A percentile compares a stretch with the other conserved stretches of the same genome.
Conservation (phyloP, 2,329 filamentous ascomycete genomes). For the Fusarium protoensiforme region DNA sequence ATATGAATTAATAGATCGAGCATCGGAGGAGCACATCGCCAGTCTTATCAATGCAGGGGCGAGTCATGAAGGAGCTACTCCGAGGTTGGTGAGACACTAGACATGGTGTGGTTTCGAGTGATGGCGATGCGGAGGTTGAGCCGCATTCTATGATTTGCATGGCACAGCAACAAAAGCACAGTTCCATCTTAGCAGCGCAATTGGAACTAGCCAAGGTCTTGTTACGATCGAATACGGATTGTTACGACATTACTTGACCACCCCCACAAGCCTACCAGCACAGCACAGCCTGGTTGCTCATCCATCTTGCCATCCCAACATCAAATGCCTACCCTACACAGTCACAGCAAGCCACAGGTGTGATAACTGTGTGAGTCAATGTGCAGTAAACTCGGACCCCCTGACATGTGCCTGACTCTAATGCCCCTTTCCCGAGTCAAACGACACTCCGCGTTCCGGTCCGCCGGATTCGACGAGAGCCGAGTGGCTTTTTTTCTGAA, state of each 20-base stretch:
- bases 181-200: neutral
- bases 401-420: neutral
- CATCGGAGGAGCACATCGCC: neutral
- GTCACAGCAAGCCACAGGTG: neutral
- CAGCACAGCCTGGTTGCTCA: neutral
- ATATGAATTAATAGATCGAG: neutral
- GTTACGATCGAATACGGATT: neutral
- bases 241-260: neutral
- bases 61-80: neutral
- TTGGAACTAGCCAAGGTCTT: neutral
- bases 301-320: neutral
- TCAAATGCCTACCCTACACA: neutral
- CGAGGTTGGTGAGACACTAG: neutral
- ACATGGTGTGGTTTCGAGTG: neutral
- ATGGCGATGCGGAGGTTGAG: neutral
- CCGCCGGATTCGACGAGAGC: neutral
- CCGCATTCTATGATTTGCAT: neutral
- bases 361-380: neutral
- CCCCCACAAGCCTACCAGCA: neutral
- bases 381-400: neutral
- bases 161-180: neutral
- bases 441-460: neutral
- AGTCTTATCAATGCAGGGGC: neutral
- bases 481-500: neutral
- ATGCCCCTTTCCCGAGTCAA: neutral